A percentile compares a stretch with the other conserved stretches of the same genome.
These are phyloP conservation scores for Skeletonema potamos DNA, from an alignment of 108 stramenopile species.

Conservation along the genomic window DNA sequence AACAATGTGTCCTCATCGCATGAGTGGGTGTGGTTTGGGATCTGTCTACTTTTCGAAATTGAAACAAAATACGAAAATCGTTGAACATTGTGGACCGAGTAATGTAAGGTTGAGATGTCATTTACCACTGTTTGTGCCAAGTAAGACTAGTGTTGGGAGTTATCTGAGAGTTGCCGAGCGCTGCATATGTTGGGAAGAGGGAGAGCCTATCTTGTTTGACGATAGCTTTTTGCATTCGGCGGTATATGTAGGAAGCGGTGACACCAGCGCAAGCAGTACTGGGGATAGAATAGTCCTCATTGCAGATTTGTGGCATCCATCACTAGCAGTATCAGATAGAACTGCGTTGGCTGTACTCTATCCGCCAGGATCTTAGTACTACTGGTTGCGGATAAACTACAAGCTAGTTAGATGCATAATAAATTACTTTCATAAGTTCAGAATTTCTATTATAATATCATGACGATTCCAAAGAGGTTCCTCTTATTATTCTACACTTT, in stretches of 20 bases:
- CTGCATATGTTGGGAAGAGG: conserved; percentile 39
- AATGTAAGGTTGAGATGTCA: conserved; percentile 68
- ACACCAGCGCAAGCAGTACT: not conserved
- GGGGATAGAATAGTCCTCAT: conserved; percentile 56
- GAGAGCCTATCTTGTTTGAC: conserved; percentile 59
- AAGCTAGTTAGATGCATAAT: not conserved
- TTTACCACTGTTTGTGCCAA: conserved; percentile 50
- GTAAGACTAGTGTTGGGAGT: conserved; percentile 6
- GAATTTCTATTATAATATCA: no score
- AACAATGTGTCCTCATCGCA: conserved; percentile 38
- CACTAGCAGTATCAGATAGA: conserved; percentile 48
- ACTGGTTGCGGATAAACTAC: not conserved
- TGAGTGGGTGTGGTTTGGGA: conserved; percentile 45
- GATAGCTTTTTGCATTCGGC: conserved; percentile 69
- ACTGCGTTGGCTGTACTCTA: conserved; percentile 54
- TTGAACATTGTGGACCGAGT: conserved; percentile 64
- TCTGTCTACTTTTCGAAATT: conserved; percentile 47
- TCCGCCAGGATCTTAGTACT: conserved; percentile 40
- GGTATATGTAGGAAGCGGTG: conserved; percentile 16
- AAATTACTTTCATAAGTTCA: not conserved
- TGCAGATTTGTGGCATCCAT: conserved; percentile 67
- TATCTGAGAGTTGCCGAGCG: conserved; percentile 40
- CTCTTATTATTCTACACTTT: not conserved
- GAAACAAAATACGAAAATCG: conserved; percentile 39
- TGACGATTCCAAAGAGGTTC: no score